A percentile compares a stretch with the other conserved stretches of the same genome.
phyloP scores from a whole-genome alignment of 208 protist genomes.

The Trypanosoma boissoni region DNA sequence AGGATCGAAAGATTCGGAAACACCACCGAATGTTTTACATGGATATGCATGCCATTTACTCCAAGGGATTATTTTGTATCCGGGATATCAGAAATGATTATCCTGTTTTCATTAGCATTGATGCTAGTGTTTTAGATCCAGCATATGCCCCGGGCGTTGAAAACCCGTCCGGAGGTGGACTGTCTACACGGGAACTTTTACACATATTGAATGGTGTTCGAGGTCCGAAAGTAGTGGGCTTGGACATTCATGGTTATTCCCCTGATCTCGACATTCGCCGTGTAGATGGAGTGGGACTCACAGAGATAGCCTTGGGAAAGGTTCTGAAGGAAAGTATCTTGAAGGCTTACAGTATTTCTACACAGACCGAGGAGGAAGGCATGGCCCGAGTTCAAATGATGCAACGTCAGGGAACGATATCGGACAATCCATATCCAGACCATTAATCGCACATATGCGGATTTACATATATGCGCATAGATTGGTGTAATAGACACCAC shows the following conservation, averaged over 20 bases:
- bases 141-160: constrained; percentile 67
- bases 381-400: constrained; percentile 71
- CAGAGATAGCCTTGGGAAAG: constrained; percentile 69
- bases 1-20: constrained; percentile 69
- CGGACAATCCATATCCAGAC: constrained; percentile 81
- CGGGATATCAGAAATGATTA: constrained; percentile 86
- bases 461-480: no score
- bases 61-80: constrained; percentile 81
- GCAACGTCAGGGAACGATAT: constrained; percentile 77
- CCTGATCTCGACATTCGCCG: constrained; percentile 54
- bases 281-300: constrained; percentile 66
- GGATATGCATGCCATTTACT: constrained; percentile 86
- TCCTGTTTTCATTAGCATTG: constrained; percentile 78
- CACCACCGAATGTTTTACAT: constrained; percentile 83
- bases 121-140: constrained; percentile 75
- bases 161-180: constrained; percentile 50
- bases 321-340: constrained; percentile 77
- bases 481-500: no score
- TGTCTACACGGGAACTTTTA: constrained; percentile 74
- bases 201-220: constrained; percentile 78
- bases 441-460: constrained; percentile 24
- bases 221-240: constrained; percentile 72
- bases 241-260: constrained; percentile 76
- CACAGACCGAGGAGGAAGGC: constrained; percentile 79
- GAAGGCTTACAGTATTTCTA: constrained; percentile 75